Evolutionary conservation across 306 rosid species (phyloP).

Genomic region (Prunus mira): DNA sequence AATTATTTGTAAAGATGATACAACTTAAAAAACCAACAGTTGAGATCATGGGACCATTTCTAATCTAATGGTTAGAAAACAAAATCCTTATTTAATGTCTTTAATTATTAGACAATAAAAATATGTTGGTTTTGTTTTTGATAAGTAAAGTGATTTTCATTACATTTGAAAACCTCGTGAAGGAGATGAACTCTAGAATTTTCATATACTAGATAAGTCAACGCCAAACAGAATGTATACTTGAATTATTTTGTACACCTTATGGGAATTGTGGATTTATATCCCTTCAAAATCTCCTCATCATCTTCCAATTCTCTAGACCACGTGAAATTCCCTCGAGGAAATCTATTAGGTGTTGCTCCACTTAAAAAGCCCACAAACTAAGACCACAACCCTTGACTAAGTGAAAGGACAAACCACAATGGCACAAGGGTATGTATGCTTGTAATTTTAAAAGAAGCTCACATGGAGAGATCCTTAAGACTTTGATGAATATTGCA

Average conservation of each 20-base stretch:
- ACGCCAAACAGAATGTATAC: neutral
- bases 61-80: neutral
- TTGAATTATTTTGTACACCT: neutral
- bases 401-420: neutral
- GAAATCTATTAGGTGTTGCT: conserved; percentile 12
- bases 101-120: too few species aligned
- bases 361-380: conserved; percentile 20
- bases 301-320: neutral
- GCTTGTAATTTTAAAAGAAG: neutral
- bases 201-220: neutral
- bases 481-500: neutral
- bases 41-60: neutral
- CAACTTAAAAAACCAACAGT: neutral
- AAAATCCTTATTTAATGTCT: neutral
- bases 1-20: too few species aligned
- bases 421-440: neutral
- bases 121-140: too few species aligned
- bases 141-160: too few species aligned
- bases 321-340: conserved; percentile 24
- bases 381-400: conserved; percentile 15
- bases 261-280: neutral
- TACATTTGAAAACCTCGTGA: neutral
- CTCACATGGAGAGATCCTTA: conserved; percentile 5
- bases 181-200: neutral
- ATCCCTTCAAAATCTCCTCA: neutral